Base-by-base conservation (phyloP, 306 rosid species). In the Sphenostylis stenocarpa region DNA sequence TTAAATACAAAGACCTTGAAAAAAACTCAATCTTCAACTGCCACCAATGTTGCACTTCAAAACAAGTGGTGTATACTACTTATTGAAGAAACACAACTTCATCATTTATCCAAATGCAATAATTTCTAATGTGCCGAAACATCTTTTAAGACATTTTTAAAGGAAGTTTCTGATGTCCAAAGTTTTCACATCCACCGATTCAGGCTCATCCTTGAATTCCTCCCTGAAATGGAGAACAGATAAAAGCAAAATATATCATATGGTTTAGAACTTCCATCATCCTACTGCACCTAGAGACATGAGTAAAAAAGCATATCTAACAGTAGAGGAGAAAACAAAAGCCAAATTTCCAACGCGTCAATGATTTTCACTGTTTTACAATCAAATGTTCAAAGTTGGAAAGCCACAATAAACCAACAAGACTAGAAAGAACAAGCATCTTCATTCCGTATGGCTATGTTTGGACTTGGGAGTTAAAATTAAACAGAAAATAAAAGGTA, bases 111-210 rank as follows among this genome's bases (percentile, higher is more conserved):
- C 84, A 75, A 85, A 78, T 73, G 81, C 78, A 60, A 74, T 51
- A 77, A 75, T 63, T 78, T 80, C 83, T 75, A 81, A 75, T 83
- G 70, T 71, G 72, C 56, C 76, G 70, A 84, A 62, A 80, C 79
- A 67, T 67, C 77, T 38, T 51, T 48, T 21, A 17, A 48, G 64
- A 57, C 38, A 41, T 55, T 79, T 26, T 86, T 39, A 92, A 47
- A 95, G 83, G 85, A 92, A 92, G 93, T 92, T 95, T 81, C 97
- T 83, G 70, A 92, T 85, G 77, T 95, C 98, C 91, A 95, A 83
- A 45, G 96, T 82, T 88, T 92, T 95, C 34, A 78, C 82, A 21
- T 86, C 90, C 38, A 77, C 88, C 71, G 75, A 75, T 62, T 56
- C 78, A 34, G 72, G 66, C 81, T 95, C 98, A 70, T 89, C 96